Evolutionary conservation across 2,329 filamentous ascomycete species (phyloP).

Genomic region (Colletotrichum godetiae): DNA sequence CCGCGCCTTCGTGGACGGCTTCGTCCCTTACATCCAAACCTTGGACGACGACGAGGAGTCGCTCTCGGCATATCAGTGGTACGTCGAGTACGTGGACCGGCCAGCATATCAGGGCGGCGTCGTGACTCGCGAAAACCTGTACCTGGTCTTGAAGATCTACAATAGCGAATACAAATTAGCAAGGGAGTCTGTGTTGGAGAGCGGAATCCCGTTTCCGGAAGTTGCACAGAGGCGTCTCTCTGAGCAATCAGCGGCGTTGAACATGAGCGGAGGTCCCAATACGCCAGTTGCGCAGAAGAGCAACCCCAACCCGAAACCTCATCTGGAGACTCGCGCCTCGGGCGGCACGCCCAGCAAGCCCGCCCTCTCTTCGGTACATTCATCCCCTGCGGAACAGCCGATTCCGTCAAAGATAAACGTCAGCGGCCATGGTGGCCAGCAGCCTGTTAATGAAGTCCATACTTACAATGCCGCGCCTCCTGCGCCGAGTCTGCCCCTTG

Average conservation of each 20-base stretch:
- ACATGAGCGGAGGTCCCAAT: background rate
- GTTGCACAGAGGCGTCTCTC: too few species aligned
- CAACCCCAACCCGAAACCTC: background rate
- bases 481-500: background rate
- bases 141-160: slow-evolving; percentile 47
- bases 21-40: slow-evolving; percentile 51
- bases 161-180: slow-evolving; percentile 41
- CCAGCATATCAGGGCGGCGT: slow-evolving; percentile 41
- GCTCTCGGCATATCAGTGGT: slow-evolving; percentile 56
- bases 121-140: slow-evolving; percentile 49
- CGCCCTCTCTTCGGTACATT: background rate
- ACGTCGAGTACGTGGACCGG: slow-evolving; percentile 41
- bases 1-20: slow-evolving; percentile 54
- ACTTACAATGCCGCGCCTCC: too few species aligned
- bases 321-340: background rate
- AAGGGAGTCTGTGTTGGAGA: background rate
- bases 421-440: background rate
- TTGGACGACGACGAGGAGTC: slow-evolving; percentile 39
- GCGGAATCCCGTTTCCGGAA: background rate
- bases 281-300: background rate
- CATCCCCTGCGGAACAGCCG: background rate
- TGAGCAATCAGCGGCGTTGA: background rate
- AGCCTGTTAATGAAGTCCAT: background rate
- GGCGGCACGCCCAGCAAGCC: background rate
- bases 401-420: background rate